Evolutionary conservation across 2,329 filamentous ascomycete species (phyloP).

Genomic region (Pestalotiopsis sp.): DNA sequence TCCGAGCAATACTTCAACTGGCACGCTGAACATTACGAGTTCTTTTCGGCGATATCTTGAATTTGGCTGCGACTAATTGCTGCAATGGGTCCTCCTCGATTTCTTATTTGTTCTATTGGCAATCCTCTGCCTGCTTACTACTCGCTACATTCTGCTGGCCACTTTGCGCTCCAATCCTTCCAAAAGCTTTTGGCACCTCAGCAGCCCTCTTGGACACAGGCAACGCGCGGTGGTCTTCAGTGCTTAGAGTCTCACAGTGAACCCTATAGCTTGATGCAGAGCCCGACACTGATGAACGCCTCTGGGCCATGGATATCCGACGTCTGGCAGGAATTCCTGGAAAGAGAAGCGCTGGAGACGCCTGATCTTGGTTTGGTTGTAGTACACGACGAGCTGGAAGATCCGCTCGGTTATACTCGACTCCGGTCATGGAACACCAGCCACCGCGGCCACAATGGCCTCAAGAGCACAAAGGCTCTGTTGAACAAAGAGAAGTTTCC

Average conservation of each 20-base stretch:
- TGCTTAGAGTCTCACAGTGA: slow-evolving; percentile 49
- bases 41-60: background rate
- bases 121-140: slow-evolving; percentile 77
- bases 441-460: slow-evolving; percentile 72
- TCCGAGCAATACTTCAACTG: too few species aligned
- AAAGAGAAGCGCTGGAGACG: slow-evolving; percentile 30
- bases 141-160: slow-evolving; percentile 86
- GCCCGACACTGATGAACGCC: slow-evolving; percentile 80
- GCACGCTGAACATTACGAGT: too few species aligned
- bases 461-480: slow-evolving; percentile 65
- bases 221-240: slow-evolving; percentile 50
- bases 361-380: slow-evolving; percentile 63
- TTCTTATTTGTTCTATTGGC: slow-evolving; percentile 85
- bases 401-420: slow-evolving; percentile 66
- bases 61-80: too few species aligned
- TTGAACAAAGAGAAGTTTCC: slow-evolving; percentile 46
- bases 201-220: slow-evolving; percentile 53
- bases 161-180: slow-evolving; percentile 71
- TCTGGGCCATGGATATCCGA: slow-evolving; percentile 71
- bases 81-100: slow-evolving; percentile 42
- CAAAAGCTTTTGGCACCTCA: slow-evolving; percentile 46
- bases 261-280: slow-evolving; percentile 73
- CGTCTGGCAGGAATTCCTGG: slow-evolving; percentile 64
- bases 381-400: slow-evolving; percentile 88
- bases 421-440: slow-evolving; percentile 66